Conservation (phyloP, 2,329 filamentous ascomycete species). For the Fusarium penzigii region DNA sequence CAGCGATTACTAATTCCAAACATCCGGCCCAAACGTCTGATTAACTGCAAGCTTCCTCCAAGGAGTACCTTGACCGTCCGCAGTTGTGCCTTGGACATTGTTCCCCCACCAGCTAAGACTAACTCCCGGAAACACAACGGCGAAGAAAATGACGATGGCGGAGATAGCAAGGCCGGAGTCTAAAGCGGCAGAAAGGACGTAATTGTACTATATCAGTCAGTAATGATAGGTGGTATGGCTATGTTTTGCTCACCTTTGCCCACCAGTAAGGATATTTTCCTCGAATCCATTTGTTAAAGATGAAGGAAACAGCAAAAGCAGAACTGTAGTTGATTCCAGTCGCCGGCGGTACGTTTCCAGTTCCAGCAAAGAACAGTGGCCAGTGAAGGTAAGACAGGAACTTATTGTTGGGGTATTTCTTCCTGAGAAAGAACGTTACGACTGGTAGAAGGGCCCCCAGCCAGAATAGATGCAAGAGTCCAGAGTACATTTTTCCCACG, state of each 20-base stretch:
- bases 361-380: conserved; percentile 16
- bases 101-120: conserved; percentile 18
- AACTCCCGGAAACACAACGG: conserved; percentile 7
- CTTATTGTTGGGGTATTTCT: conserved; percentile 5
- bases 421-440: conserved; percentile 3
- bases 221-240: no score
- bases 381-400: conserved; percentile 4
- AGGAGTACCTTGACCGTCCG: conserved; percentile 9
- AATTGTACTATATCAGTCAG: conserved; percentile 12
- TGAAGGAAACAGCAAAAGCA: conserved; percentile 8
- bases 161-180: conserved; percentile 15
- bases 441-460: conserved; percentile 9
- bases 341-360: conserved; percentile 10
- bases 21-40: conserved; percentile 12
- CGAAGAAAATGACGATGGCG: conserved; percentile 15
- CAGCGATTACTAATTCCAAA: conserved; percentile 6
- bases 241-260: conserved; percentile 7
- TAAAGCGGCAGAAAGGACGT: conserved; percentile 13
- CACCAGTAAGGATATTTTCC: conserved; percentile 12
- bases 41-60: conserved; percentile 2
- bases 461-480: conserved; percentile 11
- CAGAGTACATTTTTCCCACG: conserved; percentile 9
- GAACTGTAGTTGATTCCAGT: conserved; percentile 11
- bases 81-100: conserved; percentile 10
- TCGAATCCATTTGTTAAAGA: conserved; percentile 16